These are phyloP conservation scores for Cryptomeria japonica DNA, from an alignment of 75 land plant genomes.

Conservation along the genomic window DNA sequence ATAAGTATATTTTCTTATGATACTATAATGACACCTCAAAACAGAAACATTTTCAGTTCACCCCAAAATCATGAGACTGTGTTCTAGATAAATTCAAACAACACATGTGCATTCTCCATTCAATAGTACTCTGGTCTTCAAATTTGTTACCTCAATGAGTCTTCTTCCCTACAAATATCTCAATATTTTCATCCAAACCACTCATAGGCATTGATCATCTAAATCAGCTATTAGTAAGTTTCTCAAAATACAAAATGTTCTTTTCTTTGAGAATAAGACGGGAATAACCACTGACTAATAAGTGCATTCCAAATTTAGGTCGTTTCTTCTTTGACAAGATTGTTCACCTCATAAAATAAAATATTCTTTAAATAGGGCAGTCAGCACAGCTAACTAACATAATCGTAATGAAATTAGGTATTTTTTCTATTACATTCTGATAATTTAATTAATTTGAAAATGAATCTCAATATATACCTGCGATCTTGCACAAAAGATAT, in stretches of 20 bases:
- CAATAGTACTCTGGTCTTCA: background rate
- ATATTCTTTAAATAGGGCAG: background rate
- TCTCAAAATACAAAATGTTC: background rate
- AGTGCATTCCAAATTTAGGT: background rate
- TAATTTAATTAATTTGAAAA: background rate
- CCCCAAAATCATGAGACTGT: background rate
- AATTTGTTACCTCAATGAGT: background rate
- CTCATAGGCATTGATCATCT: background rate
- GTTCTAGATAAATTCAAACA: background rate
- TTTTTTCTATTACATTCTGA: background rate
- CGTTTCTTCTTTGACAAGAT: background rate
- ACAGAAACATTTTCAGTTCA: background rate
- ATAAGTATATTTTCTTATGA: background rate
- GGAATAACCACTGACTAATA: background rate
- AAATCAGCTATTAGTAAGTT: background rate
- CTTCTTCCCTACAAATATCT: background rate
- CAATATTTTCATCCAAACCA: background rate
- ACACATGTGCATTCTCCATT: background rate
- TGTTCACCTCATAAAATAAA: background rate
- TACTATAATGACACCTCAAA: background rate
- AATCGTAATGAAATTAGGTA: background rate
- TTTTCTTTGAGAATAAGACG: background rate
- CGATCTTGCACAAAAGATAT: conserved; percentile 93
- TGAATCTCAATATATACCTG: conserved; percentile 49
- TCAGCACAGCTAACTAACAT: background rate